Percentiles rank a stretch among this genome's conserved stretches.
These are phyloP conservation scores for Aspergillus biplanus DNA, from an alignment of 495 filamentous ascomycete species.

Conservation along the genomic window DNA sequence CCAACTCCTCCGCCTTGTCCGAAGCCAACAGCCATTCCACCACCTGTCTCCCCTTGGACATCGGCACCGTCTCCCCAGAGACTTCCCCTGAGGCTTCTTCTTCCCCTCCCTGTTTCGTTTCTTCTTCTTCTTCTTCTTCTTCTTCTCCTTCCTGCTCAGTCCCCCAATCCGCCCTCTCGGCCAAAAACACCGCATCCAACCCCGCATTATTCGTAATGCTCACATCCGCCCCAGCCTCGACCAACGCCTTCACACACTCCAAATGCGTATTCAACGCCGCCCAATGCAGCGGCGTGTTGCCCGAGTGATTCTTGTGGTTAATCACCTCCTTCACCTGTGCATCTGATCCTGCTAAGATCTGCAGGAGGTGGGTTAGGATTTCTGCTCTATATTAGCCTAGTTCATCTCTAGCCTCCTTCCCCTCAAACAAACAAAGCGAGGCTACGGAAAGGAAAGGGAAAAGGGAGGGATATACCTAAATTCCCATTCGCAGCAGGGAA, in stretches of 20 bases:
- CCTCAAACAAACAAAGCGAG: not conserved
- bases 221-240: slow-evolving; percentile 73
- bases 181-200: slow-evolving; percentile 83
- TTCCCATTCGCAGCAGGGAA: slow-evolving; percentile 92
- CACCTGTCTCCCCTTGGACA: slow-evolving; percentile 46
- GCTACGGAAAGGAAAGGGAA: slow-evolving; percentile 6
- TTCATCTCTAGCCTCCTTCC: not conserved
- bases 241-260: slow-evolving; percentile 72
- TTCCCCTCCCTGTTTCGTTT: slow-evolving; percentile 21
- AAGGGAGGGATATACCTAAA: slow-evolving; percentile 52
- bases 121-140: slow-evolving; percentile 24
- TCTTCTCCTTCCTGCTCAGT: slow-evolving; percentile 25
- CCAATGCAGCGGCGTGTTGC: slow-evolving; percentile 92
- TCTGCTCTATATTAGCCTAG: slow-evolving; percentile 34
- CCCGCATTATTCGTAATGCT: slow-evolving; percentile 77
- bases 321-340: slow-evolving; percentile 44
- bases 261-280: slow-evolving; percentile 87
- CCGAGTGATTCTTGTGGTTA: slow-evolving; percentile 72
- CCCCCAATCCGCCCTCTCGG: slow-evolving; percentile 63
- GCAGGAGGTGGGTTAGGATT: slow-evolving; percentile 53
- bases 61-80: slow-evolving; percentile 28
- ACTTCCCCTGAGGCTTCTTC: too few species aligned
- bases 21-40: slow-evolving; percentile 53
- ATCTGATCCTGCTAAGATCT: slow-evolving; percentile 35
- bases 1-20: slow-evolving; percentile 43